These are phyloP conservation scores for Populus trichocarpa DNA, from an alignment of 441 rosid species.

Conservation along the genomic window DNA sequence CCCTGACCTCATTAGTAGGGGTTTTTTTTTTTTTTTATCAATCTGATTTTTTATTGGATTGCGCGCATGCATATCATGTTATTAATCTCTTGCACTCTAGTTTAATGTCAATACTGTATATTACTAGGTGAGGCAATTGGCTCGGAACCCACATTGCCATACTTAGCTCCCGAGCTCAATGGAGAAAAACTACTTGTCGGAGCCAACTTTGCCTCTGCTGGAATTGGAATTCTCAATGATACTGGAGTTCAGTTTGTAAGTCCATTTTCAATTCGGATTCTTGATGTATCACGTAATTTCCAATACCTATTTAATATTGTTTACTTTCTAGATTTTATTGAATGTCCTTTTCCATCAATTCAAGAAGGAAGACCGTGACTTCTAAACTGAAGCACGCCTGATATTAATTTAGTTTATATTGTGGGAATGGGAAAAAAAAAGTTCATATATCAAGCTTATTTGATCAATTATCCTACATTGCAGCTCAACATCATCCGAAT, in stretches of 20 bases:
- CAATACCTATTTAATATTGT: neutral
- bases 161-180: conserved; percentile 64
- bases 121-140: conserved; percentile 72
- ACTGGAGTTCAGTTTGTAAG: conserved; percentile 92
- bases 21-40: neutral
- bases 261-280: neutral
- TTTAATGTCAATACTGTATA: neutral
- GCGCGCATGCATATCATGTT: neutral
- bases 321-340: no score
- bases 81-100: neutral
- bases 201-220: conserved; percentile 97
- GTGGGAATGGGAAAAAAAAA: neutral
- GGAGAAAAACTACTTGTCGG: conserved; percentile 76
- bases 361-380: neutral
- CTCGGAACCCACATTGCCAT: conserved; percentile 75
- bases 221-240: conserved; percentile 92
- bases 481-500: conserved; percentile 80
- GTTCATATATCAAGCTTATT: neutral
- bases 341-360: neutral
- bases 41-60: neutral
- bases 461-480: conserved; percentile 1
- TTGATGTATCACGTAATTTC: neutral
- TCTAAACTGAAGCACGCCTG: neutral
- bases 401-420: no score
- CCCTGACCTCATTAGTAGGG: conserved; percentile 79